A percentile compares a stretch with the other conserved stretches of the same genome.
Evolutionary conservation across 2,329 filamentous ascomycete species (phyloP).

Genomic region (Pseudogymnoascus sp.): DNA sequence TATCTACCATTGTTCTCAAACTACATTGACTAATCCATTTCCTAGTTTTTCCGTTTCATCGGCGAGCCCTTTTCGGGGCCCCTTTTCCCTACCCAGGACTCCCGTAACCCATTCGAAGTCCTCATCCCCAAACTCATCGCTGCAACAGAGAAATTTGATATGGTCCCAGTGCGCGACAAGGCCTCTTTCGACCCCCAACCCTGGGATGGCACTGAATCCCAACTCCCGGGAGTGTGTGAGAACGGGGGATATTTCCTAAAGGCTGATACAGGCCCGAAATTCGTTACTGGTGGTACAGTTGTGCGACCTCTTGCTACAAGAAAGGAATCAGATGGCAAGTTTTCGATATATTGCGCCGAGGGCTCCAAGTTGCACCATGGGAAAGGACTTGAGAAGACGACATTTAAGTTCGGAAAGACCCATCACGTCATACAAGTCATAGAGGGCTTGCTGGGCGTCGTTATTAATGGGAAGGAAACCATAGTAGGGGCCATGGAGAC

Average conservation of each 20-base stretch:
- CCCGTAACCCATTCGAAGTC: slow-evolving; percentile 41
- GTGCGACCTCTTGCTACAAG: slow-evolving; percentile 41
- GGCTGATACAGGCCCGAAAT: slow-evolving; percentile 41
- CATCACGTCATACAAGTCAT: slow-evolving; percentile 45
- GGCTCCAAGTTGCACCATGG: slow-evolving; percentile 31
- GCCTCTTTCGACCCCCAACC: slow-evolving; percentile 35
- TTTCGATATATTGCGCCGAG: slow-evolving; percentile 46
- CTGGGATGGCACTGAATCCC: slow-evolving; percentile 35
- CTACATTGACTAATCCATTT: not conserved
- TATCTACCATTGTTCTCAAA: not conserved
- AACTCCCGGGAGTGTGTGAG: slow-evolving; percentile 30
- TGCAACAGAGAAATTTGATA: slow-evolving; percentile 47
- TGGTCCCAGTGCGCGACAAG: slow-evolving; percentile 43
- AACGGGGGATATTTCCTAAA: slow-evolving; percentile 41
- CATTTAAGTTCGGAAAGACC: slow-evolving; percentile 36
- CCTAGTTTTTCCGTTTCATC: slow-evolving; percentile 46
- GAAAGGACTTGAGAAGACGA: slow-evolving; percentile 29
- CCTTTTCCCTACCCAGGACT: slow-evolving; percentile 42
- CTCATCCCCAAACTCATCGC: slow-evolving; percentile 48
- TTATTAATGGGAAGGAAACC: slow-evolving; percentile 27
- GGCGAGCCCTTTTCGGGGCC: slow-evolving; percentile 43
- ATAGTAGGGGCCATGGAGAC: slow-evolving; percentile 18
- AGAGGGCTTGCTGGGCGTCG: slow-evolving; percentile 38
- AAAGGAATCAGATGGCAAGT: slow-evolving; percentile 38
- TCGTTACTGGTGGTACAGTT: slow-evolving; percentile 37